Percentiles rank a stretch among this genome's conserved stretches.
phyloP scores from a whole-genome alignment of 1,284 basidiomycete species.

The Hypsizygus ulmarius region DNA sequence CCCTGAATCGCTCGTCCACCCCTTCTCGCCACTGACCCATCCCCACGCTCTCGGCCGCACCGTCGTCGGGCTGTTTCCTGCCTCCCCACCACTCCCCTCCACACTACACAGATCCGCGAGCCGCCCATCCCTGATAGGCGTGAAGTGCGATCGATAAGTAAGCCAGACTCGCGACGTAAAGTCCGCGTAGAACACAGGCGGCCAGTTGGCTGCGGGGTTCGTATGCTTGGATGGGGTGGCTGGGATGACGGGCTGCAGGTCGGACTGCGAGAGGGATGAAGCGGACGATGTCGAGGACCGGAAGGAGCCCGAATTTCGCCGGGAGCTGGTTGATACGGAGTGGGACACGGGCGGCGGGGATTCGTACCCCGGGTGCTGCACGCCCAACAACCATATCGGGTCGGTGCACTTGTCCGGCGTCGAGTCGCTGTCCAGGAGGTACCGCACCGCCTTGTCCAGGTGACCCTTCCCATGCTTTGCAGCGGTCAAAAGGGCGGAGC shows the following conservation, averaged over 20 bases:
- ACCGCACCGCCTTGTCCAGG: slow-evolving; percentile 76
- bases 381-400: slow-evolving; percentile 82
- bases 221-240: slow-evolving; percentile 20
- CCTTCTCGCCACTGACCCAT: slow-evolving; percentile 57
- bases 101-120: slow-evolving; percentile 48
- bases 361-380: slow-evolving; percentile 74
- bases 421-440: slow-evolving; percentile 81
- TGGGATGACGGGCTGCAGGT: slow-evolving; percentile 2
- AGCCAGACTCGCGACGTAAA: slow-evolving; percentile 88
- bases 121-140: slow-evolving; percentile 73
- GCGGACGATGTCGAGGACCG: slow-evolving; percentile 52
- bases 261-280: slow-evolving; percentile 22
- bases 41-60: slow-evolving; percentile 29
- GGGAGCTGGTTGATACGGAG: slow-evolving; percentile 24
- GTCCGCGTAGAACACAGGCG: slow-evolving; percentile 83
- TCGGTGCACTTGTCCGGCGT: slow-evolving; percentile 77
- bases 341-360: slow-evolving; percentile 35
- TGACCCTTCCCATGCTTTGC: slow-evolving; percentile 74
- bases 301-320: slow-evolving; percentile 39
- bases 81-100: slow-evolving; percentile 1
- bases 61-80: slow-evolving; percentile 27
- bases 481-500: slow-evolving; percentile 36
- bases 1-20: slow-evolving; percentile 90
- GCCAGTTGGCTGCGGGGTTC: slow-evolving; percentile 60
- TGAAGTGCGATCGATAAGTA: slow-evolving; percentile 89